These are phyloP conservation scores for Tetratostichococcus sp. DNA, from an alignment of 139 green algal species.

Conservation along the genomic window DNA sequence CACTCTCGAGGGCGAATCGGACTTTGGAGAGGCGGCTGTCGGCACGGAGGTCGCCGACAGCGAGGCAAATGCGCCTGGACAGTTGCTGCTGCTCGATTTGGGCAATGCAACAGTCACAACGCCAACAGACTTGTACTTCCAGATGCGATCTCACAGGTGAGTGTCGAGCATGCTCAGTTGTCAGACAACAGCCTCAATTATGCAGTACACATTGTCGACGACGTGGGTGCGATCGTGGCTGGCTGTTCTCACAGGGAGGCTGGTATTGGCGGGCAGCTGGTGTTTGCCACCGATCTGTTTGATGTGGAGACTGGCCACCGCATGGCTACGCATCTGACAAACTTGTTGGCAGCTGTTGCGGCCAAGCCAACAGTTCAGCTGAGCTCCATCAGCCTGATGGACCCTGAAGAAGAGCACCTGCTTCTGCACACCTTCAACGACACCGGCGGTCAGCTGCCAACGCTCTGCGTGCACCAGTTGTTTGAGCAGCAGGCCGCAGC, in stretches of 20 bases:
- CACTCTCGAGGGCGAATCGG: background rate
- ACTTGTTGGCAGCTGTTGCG: background rate
- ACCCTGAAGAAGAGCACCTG: background rate
- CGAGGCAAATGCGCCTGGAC: too few species aligned
- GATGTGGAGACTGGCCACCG: background rate
- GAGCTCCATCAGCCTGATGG: background rate
- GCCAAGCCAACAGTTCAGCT: background rate
- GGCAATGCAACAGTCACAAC: too few species aligned
- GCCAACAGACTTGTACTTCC: too few species aligned
- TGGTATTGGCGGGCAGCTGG: background rate
- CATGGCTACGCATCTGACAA: background rate
- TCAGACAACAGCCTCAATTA: too few species aligned
- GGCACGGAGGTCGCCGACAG: too few species aligned
- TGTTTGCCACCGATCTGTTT: background rate
- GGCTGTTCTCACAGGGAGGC: too few species aligned
- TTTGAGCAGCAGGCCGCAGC: constrained; percentile 21
- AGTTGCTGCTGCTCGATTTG: too few species aligned
- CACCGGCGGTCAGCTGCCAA: background rate
- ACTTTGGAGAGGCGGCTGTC: too few species aligned
- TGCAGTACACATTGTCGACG: too few species aligned
- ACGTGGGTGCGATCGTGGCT: too few species aligned
- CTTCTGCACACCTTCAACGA: constrained; percentile 1
- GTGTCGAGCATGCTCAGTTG: too few species aligned
- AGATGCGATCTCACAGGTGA: too few species aligned
- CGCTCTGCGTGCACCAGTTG: constrained; percentile 14